A percentile compares a stretch with the other conserved stretches of the same genome.
These are phyloP conservation scores for Lyophyllum atratum DNA, from an alignment of 768 basidiomycete genomes.

Conservation along the genomic window DNA sequence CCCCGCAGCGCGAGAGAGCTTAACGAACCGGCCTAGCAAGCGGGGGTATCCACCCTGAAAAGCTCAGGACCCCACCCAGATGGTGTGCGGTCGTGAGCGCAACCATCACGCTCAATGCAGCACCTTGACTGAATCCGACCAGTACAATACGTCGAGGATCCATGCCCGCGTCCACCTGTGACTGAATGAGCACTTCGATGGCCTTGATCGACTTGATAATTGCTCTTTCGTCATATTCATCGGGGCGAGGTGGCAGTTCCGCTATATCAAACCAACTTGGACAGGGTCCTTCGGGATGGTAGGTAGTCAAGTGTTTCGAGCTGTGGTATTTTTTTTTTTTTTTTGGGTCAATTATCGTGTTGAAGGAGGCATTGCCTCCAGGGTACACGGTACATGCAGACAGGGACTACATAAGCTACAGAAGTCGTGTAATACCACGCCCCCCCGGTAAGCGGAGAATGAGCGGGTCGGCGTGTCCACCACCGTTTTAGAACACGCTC, in stretches of 20 bases:
- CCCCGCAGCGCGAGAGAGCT: slow-evolving; percentile 22
- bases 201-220: slow-evolving; percentile 25
- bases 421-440: too few relatives aligned
- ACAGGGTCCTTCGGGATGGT: slow-evolving; percentile 23
- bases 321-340: too few relatives aligned
- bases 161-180: slow-evolving; percentile 27
- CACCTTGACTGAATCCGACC: slow-evolving; percentile 41
- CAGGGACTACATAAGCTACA: too few relatives aligned
- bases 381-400: too few relatives aligned
- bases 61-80: slow-evolving; percentile 35
- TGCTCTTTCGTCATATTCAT: slow-evolving; percentile 30
- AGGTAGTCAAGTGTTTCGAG: slow-evolving; percentile 23
- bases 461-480: background rate
- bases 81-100: slow-evolving; percentile 32
- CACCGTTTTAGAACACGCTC: slow-evolving; percentile 3
- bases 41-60: slow-evolving; percentile 41
- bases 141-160: slow-evolving; percentile 31
- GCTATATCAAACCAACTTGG: slow-evolving; percentile 41
- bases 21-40: slow-evolving; percentile 20
- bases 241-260: slow-evolving; percentile 30
- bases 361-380: background rate
- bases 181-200: slow-evolving; percentile 33
- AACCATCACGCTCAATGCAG: slow-evolving; percentile 31
- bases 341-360: too few relatives aligned
- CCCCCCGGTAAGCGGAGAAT: too few relatives aligned